Evolutionary conservation across 305 asterid genomes (phyloP), one percentile per base, ranked within the genome.

Genomic region (Solanum aculeatissimum): DNA sequence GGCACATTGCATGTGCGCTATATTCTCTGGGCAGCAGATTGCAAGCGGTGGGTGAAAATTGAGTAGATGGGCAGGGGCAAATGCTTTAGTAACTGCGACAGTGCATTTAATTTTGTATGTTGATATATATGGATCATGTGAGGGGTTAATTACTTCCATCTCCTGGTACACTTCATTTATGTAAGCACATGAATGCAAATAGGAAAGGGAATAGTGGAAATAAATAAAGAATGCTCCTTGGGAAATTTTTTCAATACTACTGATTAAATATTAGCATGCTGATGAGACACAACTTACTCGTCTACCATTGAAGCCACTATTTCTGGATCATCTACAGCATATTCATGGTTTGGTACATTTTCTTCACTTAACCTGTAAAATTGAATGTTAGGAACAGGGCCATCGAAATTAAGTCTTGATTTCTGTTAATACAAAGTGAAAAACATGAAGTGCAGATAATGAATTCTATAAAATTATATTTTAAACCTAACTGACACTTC

Each of bases 321-420:
- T 62, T 94, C 98, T 47, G 98, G 98, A 91, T 95, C 93, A 54
- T 92, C 94, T 9, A 88, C 96, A 16, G 94, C 93, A 10, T 90
- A 85, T 43, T 87, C 90, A 55, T 90, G 91, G 68, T 88, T 89
- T 74, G 87, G 86, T 69, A 86, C 86, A 11, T 32, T 57, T 49
- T 74, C 92, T 42, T 75, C 94, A 80, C 83, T 83, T 71, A 82
- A 85, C 80, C 98, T 94, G 92, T 29, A 81, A 85, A 40, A 35
- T 0, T 15, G 38, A 15, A 65, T 47, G 21, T 40, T 81, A 62
- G 54, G 45, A 60, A 25, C 51, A 13, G 54, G n/a, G 6, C 23
- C 6, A 40, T 14, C 3, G 35, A 58, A 29, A 79, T 80, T 32
- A 35, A 55, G 35, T 23, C 12, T 21, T 35, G 35, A 43, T 1